A percentile compares a stretch with the other conserved stretches of the same genome.
Conservation (phyloP, 192 early-diverging fungal species). For the Coemansia aciculifera region DNA sequence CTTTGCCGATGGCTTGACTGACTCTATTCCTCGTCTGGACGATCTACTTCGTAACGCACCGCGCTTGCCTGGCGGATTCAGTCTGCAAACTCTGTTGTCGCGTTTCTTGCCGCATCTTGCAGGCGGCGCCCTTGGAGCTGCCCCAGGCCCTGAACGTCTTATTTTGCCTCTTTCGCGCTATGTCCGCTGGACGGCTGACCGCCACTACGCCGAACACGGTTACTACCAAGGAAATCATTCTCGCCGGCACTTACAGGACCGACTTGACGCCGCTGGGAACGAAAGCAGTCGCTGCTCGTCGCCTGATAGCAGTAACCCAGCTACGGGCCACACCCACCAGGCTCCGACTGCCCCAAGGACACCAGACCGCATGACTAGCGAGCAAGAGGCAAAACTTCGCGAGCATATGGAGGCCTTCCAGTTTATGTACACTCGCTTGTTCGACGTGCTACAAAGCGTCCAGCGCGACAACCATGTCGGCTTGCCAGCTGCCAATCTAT, state of each 20-base stretch:
- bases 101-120: constrained; percentile 45
- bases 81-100: constrained; percentile 44
- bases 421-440: constrained; percentile 67
- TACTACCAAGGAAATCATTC: constrained; percentile 14
- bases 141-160: constrained; percentile 41
- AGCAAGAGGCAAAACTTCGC: constrained; percentile 27
- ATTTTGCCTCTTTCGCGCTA: constrained; percentile 42
- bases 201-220: constrained; percentile 18
- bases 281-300: constrained; percentile 22
- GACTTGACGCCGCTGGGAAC: constrained; percentile 6
- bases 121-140: constrained; percentile 17
- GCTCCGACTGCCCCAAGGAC: background rate
- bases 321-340: background rate
- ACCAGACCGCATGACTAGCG: constrained; percentile 13
- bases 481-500: constrained; percentile 28
- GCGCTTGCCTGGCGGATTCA: constrained; percentile 39
- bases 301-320: constrained; percentile 4
- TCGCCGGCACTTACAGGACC: constrained; percentile 7
- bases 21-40: constrained; percentile 44
- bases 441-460: constrained; percentile 65
- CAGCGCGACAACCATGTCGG: constrained; percentile 59
- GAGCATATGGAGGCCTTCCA: constrained; percentile 53
- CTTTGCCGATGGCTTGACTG: constrained; percentile 33
- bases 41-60: constrained; percentile 33
- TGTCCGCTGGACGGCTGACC: constrained; percentile 34